Evolutionary conservation across 768 basidiomycete genomes (phyloP).

Genomic region (Botryobasidium botryosum): DNA sequence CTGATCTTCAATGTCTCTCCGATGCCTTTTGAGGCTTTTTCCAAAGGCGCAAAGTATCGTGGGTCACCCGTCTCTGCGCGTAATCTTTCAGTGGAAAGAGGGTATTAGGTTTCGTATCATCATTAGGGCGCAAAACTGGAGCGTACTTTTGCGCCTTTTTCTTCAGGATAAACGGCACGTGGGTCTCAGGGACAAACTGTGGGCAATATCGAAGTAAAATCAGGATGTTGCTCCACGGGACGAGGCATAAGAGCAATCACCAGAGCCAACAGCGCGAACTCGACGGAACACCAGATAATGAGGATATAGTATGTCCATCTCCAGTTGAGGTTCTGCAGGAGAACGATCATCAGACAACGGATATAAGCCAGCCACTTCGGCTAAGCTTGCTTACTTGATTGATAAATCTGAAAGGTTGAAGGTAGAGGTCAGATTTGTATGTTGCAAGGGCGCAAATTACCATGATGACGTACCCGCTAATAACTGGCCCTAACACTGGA

Average conservation of each 20-base stretch:
- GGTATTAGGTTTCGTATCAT: background rate
- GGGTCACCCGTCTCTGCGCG: constrained; percentile 38
- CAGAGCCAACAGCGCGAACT: constrained; percentile 33
- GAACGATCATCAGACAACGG: background rate
- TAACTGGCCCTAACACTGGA: constrained; percentile 38
- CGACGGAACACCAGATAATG: constrained; percentile 47
- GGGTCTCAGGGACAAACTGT: constrained; percentile 60
- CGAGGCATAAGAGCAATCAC: constrained; percentile 22
- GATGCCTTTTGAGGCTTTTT: constrained; percentile 31
- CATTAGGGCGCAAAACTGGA: background rate
- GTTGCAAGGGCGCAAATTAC: too few species aligned
- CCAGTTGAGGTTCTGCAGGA: constrained; percentile 37
- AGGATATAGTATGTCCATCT: constrained; percentile 64
- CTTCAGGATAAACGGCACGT: constrained; percentile 40
- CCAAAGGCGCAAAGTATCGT: constrained; percentile 42
- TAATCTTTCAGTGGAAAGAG: constrained; percentile 22
- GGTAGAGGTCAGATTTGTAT: too few species aligned
- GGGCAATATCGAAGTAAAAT: background rate
- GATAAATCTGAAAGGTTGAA: constrained; percentile 43
- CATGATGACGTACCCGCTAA: constrained; percentile 41
- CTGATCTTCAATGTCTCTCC: constrained; percentile 34
- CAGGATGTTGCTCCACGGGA: background rate
- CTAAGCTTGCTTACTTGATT: constrained; percentile 32
- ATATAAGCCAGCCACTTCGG: too few species aligned
- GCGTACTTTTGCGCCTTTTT: constrained; percentile 38